Evolutionary conservation across 2,329 filamentous ascomycete genomes (phyloP).

Genomic region (Knoxdaviesia capensis): DNA sequence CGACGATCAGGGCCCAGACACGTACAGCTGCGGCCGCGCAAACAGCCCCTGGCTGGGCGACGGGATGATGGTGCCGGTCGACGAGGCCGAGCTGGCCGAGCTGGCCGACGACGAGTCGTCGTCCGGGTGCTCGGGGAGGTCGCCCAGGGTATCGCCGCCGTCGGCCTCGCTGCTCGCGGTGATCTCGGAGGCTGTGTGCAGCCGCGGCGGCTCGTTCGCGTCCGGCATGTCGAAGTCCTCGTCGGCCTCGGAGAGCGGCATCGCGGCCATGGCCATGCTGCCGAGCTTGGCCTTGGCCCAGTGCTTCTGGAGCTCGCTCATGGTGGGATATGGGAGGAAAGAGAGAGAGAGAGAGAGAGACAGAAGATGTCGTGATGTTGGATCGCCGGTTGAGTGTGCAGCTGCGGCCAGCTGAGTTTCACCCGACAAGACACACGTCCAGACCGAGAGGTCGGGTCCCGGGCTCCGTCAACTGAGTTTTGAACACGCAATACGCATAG

Average conservation of each 20-base stretch:
- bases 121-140: constrained; percentile 16
- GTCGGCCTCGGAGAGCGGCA: constrained; percentile 9
- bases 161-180: constrained; percentile 4
- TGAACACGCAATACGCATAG: no score
- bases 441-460: no score
- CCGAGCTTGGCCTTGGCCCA: constrained; percentile 61
- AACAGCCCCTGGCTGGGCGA: constrained; percentile 55
- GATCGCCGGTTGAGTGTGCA: not conserved
- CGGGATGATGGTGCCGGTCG: constrained; percentile 77
- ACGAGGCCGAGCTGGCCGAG: constrained; percentile 49
- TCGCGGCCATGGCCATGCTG: constrained; percentile 22
- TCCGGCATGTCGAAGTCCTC: not conserved
- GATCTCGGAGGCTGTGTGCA: constrained; percentile 7
- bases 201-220: not conserved
- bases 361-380: not conserved
- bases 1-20: constrained; percentile 4
- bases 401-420: no score
- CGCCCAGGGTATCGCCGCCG: not conserved
- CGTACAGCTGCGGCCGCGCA: constrained; percentile 47
- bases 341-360: not conserved
- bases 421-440: no score
- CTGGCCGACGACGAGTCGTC: constrained; percentile 59
- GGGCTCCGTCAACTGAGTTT: not conserved
- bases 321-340: constrained; percentile 15
- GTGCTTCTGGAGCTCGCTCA: constrained; percentile 66